phyloP scores from a whole-genome alignment of 164 flowering plant species.

The Tinospora cordifolia region DNA sequence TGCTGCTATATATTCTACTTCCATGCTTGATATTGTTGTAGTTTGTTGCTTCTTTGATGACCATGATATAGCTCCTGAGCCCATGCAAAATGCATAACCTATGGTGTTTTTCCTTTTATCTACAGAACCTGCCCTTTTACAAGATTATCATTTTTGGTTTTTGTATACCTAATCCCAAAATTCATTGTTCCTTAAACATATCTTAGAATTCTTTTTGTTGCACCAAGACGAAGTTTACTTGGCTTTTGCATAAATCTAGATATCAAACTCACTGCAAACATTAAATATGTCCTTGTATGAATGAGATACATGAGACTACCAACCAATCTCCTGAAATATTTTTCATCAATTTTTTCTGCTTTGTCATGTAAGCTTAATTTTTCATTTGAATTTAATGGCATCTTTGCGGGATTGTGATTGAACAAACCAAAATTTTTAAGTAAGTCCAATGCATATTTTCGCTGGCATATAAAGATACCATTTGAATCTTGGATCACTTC shows the following conservation, averaged over 20 bases:
- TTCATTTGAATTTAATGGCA: background rate
- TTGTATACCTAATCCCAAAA: background rate
- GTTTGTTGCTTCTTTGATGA: background rate
- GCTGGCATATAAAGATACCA: slow-evolving; percentile 2
- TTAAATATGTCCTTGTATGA: background rate
- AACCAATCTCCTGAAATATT: background rate
- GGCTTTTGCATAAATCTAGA: background rate
- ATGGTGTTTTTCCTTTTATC: slow-evolving; percentile 13
- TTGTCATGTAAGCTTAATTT: background rate
- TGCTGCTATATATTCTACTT: slow-evolving; percentile 18
- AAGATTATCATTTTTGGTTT: slow-evolving; percentile 1
- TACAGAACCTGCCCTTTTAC: slow-evolving; percentile 17
- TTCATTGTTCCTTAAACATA: background rate
- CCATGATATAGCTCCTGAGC: slow-evolving; percentile 10
- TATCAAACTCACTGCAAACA: background rate
- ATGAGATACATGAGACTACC: background rate
- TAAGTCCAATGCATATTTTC: background rate
- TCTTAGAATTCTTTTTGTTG: slow-evolving; percentile 1
- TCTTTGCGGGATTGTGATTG: background rate
- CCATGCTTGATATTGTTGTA: slow-evolving; percentile 9
- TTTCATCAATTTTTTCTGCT: background rate
- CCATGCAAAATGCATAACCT: slow-evolving; percentile 7
- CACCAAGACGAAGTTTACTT: background rate
- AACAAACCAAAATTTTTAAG: background rate
- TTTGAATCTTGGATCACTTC: background rate